phyloP scores from a whole-genome alignment of 192 early-diverging fungal species.

The Pecoramyces ruminantium region DNA sequence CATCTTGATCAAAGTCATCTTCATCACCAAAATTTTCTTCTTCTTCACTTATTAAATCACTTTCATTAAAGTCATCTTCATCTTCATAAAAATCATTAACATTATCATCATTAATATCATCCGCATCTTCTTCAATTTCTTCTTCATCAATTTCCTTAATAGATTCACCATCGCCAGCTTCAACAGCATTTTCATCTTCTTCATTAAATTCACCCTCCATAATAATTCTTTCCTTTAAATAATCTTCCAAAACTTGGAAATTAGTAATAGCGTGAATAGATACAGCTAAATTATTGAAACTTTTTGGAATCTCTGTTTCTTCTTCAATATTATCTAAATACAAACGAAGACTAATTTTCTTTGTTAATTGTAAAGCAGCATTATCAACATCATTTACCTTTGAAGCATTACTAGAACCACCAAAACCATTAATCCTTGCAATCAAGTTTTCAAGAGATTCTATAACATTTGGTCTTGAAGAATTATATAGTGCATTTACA shows the following conservation, averaged over 20 bases:
- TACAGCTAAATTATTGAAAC: constrained; percentile 37
- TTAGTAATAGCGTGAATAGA: constrained; percentile 76
- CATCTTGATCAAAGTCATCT: constrained; percentile 14
- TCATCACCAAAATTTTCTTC: constrained; percentile 3
- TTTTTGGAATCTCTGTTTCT: constrained; percentile 19
- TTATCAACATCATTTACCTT: constrained; percentile 11
- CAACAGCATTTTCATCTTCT: constrained; percentile 6
- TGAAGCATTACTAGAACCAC: neutral
- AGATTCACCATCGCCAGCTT: constrained; percentile 8
- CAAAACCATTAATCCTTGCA: constrained; percentile 7
- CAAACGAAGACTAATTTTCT: constrained; percentile 53
- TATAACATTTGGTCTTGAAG: constrained; percentile 1
- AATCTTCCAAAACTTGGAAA: constrained; percentile 63
- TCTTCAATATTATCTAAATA: constrained; percentile 26
- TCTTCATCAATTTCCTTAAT: constrained; percentile 8
- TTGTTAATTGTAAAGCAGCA: constrained; percentile 48
- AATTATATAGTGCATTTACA: constrained; percentile 12
- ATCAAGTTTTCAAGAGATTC: neutral
- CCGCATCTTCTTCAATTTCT: constrained; percentile 9
- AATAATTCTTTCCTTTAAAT: constrained; percentile 42
- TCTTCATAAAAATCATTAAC: neutral
- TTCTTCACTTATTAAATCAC: constrained; percentile 11
- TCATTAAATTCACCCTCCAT: constrained; percentile 2
- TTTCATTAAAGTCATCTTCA: constrained; percentile 4
- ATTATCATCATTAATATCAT: constrained; percentile 6